Conservation (phyloP, 1,139 yeast species). For the Saccharomycopsis crataegensis region DNA sequence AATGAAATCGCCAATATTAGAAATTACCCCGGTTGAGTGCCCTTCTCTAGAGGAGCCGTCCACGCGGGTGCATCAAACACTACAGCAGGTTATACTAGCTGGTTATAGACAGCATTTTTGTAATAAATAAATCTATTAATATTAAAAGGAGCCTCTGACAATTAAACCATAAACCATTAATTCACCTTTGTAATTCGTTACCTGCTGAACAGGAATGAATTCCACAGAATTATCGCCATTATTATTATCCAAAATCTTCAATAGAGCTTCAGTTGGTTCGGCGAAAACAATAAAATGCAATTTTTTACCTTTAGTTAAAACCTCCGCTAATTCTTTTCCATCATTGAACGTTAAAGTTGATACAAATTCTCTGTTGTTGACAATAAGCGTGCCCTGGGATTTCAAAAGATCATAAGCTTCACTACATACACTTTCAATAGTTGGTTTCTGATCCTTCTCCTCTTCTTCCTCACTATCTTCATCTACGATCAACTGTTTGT, state of each 20-base stretch:
- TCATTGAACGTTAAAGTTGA: conserved; percentile 12
- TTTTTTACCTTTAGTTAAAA: not conserved
- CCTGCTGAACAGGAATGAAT: conserved; percentile 27
- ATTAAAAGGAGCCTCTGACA: conserved; percentile 22
- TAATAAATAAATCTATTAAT: too few species aligned
- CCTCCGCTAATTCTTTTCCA: conserved; percentile 10
- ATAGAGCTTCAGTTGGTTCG: conserved; percentile 18
- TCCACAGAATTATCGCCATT: conserved; percentile 23
- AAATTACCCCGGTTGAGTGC: not conserved
- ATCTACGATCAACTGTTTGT: conserved; percentile 35
- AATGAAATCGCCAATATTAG: not conserved
- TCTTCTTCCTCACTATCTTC: conserved; percentile 29
- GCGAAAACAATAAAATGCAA: conserved; percentile 25
- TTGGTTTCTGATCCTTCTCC: not conserved
- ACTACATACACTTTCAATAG: not conserved
- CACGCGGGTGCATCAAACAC: too few species aligned
- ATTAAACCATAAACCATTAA: conserved; percentile 25
- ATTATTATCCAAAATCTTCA: not conserved
- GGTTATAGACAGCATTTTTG: too few species aligned
- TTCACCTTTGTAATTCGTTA: conserved; percentile 26
- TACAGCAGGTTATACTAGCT: too few species aligned
- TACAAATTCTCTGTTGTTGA: conserved; percentile 8
- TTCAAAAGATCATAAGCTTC: not conserved
- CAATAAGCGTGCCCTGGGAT: not conserved
- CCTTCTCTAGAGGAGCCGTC: not conserved